Percentiles rank a stretch among this genome's conserved stretches.
Evolutionary conservation across 2,329 filamentous ascomycete species (phyloP).

Genomic region (Cercospora zeae-maydis): DNA sequence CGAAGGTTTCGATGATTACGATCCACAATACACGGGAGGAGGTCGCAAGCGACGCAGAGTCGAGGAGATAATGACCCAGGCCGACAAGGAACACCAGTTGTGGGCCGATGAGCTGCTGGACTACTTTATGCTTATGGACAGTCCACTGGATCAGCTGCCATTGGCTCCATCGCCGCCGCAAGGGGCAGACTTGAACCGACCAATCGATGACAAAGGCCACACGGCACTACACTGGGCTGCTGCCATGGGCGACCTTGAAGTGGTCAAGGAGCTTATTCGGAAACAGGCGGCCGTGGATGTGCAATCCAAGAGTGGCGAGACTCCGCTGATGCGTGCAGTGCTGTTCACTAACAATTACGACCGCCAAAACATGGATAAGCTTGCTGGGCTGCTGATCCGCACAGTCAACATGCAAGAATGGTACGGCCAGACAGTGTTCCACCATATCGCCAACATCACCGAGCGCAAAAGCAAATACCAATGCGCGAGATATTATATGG

Average conservation of each 20-base stretch:
- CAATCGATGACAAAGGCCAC: conserved; percentile 90
- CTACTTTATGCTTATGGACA: conserved; percentile 73
- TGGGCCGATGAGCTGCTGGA: conserved; percentile 93
- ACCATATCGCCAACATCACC: conserved; percentile 88
- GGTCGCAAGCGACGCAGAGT: conserved; percentile 76
- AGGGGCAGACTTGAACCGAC: conserved; percentile 82
- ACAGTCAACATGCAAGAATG: conserved; percentile 78
- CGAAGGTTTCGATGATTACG: conserved; percentile 79
- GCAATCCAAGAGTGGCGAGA: conserved; percentile 65
- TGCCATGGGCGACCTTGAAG: conserved; percentile 92
- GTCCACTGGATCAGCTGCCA: conserved; percentile 58
- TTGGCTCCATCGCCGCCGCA: conserved; percentile 72
- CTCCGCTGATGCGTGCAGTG: conserved; percentile 88
- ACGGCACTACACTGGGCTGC: conserved; percentile 96
- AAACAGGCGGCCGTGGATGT: conserved; percentile 72
- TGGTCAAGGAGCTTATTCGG: conserved; percentile 80
- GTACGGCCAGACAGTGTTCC: conserved; percentile 82
- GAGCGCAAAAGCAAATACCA: conserved; percentile 80
- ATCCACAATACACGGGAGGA: conserved; percentile 59
- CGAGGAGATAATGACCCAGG: conserved; percentile 53
- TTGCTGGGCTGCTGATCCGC: conserved; percentile 77
- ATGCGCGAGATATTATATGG: conserved; percentile 88
- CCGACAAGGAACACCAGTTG: conserved; percentile 79
- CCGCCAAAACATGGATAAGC: conserved; percentile 80
- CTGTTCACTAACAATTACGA: conserved; percentile 97